Base-by-base conservation (phyloP, 2,329 filamentous ascomycete genomes). In the Fulvia fulva region DNA sequence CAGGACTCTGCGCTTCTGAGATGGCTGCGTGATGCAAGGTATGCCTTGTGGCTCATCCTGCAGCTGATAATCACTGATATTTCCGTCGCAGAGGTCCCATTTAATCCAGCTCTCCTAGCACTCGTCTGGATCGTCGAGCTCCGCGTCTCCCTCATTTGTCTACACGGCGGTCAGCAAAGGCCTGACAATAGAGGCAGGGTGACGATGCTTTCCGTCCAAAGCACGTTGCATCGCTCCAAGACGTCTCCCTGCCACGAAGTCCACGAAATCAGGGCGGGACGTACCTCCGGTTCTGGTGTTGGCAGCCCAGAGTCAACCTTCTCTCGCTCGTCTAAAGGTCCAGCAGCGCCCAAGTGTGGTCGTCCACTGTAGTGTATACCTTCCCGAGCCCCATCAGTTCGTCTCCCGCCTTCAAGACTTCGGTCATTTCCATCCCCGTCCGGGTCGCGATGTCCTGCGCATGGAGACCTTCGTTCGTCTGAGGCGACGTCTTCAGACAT, bases 281-380 rank as follows among this genome's bases (percentile, higher is more conserved):
- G 16, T 19, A 41, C 37, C 5, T 41, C 37, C 1, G 37, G 37
- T 41, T 41, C 37, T 41, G 8, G 37, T n/a, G 37, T 47, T 23
- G 22, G 3, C 2, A 28, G 26, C n/a, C 47, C 25, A 11, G 12
- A 32, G 25, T 28, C 47, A 25, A 12, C 25, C 25, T 12, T 73
- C 23, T 25, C 19, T 21, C 25, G 21, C 44, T 44, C 41, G 11
- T 25, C 25, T 73, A 87, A 62, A 81, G 84, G 59, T 95, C 90
- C 60, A 97, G 78, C 63, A 96, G 79, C 45, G 91, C 90, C 87
- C 90, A 97, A 0, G 93, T 97, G 74, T 90, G 83, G 69, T 97
- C 93, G 75, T 97, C 91, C 57, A 96, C 83, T 9, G 95, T 99
- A 26, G 91, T 90, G 76, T 91, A 99, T 64, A 96, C 90, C 67